phyloP scores from a whole-genome alignment of 257 asterid genomes.

The Paulownia fortunei region DNA sequence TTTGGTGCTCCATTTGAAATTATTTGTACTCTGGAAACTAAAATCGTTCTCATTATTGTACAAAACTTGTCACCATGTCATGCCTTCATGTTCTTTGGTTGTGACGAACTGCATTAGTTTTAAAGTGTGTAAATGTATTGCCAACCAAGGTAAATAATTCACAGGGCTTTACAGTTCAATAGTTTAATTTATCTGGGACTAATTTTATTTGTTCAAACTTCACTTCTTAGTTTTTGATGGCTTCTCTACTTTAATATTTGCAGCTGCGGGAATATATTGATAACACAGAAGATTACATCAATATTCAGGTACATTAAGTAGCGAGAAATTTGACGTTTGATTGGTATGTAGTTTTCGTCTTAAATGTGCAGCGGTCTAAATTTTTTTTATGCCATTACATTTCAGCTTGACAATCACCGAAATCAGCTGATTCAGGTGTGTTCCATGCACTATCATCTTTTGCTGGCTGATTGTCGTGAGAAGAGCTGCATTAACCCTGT shows the following conservation, averaged over 20 bases:
- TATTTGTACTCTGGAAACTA: too few species aligned
- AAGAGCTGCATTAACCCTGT: not conserved
- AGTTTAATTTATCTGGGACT: not conserved
- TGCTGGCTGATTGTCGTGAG: not conserved
- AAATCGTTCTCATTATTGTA: too few species aligned
- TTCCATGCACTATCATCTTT: not conserved
- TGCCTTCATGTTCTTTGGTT: too few species aligned
- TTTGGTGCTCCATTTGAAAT: too few species aligned
- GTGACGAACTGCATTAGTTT: too few species aligned
- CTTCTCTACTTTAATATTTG: constrained; percentile 21
- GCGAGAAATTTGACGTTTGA: not conserved
- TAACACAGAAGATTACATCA: constrained; percentile 87
- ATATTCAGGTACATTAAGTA: constrained; percentile 66
- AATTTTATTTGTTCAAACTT: not conserved
- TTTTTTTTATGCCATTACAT: constrained; percentile 15
- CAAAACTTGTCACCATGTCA: too few species aligned
- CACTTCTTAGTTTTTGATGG: not conserved
- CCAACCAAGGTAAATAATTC: too few species aligned
- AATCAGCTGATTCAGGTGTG: constrained; percentile 86
- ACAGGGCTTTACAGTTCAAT: too few species aligned
- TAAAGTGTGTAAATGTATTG: too few species aligned
- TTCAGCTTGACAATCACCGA: constrained; percentile 88
- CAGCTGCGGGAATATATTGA: constrained; percentile 91
- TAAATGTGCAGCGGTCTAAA: constrained; percentile 7
- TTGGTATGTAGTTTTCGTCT: not conserved